Conservation (phyloP, 805 yeast species). For the Ogataea populi-albae region DNA sequence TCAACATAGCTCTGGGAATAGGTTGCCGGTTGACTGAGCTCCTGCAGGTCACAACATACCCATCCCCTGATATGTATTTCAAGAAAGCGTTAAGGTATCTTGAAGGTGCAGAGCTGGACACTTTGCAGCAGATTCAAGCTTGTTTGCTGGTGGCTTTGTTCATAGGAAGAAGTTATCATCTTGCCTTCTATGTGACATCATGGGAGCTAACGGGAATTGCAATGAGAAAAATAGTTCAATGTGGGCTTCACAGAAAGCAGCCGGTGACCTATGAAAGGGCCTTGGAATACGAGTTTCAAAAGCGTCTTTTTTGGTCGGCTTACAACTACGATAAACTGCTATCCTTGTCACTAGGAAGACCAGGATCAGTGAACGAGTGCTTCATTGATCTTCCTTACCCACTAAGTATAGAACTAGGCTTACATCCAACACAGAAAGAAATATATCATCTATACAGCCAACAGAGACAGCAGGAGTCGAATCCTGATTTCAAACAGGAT, state of each 20-base stretch:
- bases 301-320: constrained; percentile 24
- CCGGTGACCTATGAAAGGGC: constrained; percentile 14
- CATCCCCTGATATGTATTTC: constrained; percentile 21
- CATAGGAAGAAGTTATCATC: constrained; percentile 20
- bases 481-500: constrained; percentile 14
- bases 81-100: constrained; percentile 16
- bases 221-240: constrained; percentile 20
- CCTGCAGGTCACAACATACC: constrained; percentile 17
- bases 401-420: constrained; percentile 14
- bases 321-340: constrained; percentile 20
- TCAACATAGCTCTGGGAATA: constrained; percentile 17
- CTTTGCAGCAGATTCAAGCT: constrained; percentile 23
- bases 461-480: constrained; percentile 16
- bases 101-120: constrained; percentile 8
- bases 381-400: constrained; percentile 24
- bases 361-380: constrained; percentile 21
- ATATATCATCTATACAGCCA: constrained; percentile 12
- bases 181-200: constrained; percentile 17
- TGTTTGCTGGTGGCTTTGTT: constrained; percentile 19
- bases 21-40: constrained; percentile 21
- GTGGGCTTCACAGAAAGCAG: constrained; percentile 21
- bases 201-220: constrained; percentile 26
- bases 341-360: constrained; percentile 23
- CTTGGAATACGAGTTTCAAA: constrained; percentile 19
- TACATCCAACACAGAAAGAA: constrained; percentile 10